These are phyloP conservation scores for Calonectria ilicicola DNA, from an alignment of 2,329 filamentous ascomycete species.

Conservation along the genomic window DNA sequence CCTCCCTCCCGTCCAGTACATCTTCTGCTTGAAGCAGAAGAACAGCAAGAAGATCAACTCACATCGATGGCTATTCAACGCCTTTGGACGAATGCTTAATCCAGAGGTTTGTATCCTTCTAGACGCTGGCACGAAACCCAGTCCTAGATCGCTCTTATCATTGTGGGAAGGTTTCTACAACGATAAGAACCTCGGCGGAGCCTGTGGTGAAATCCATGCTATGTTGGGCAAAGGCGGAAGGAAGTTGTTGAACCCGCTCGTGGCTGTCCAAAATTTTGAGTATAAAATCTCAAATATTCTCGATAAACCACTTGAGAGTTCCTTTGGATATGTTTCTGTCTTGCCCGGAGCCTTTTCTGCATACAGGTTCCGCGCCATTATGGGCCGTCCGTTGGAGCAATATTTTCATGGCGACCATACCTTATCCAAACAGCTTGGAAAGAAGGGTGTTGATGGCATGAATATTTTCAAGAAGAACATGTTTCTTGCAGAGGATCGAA, in stretches of 20 bases:
- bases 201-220: not conserved
- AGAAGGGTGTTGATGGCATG: not conserved
- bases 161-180: not conserved
- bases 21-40: not conserved
- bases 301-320: not conserved
- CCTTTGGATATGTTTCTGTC: not conserved
- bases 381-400: not conserved
- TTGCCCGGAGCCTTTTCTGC: not conserved
- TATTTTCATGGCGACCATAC: not conserved
- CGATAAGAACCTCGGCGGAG: not conserved
- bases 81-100: not conserved
- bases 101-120: not conserved
- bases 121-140: not conserved
- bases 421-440: not conserved
- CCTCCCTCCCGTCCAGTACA: not conserved
- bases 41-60: constrained; percentile 6
- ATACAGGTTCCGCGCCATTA: not conserved
- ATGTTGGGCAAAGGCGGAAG: not conserved
- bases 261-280: not conserved
- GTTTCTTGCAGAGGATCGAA: not conserved
- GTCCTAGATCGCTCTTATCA: not conserved
- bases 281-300: not conserved
- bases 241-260: not conserved
- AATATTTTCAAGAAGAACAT: constrained; percentile 4
- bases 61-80: not conserved